Percentiles rank a stretch among this genome's conserved stretches.
These are phyloP conservation scores for Pythium rishiriense DNA, from an alignment of 352 stramenopile genomes.

Conservation along the genomic window DNA sequence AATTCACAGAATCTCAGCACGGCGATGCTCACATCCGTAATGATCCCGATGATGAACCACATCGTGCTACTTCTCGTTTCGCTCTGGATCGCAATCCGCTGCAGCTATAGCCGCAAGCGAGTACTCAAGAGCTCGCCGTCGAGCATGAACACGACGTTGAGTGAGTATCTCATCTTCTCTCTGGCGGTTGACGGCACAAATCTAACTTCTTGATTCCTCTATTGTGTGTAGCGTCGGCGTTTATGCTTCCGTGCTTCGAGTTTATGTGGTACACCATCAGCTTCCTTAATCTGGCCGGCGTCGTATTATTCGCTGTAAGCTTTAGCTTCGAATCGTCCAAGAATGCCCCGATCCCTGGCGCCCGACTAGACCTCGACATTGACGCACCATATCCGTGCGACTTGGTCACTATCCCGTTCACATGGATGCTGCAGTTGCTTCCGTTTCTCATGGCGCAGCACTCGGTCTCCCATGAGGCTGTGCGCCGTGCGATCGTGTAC, in stretches of 20 bases:
- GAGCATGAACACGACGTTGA: conserved; percentile 72
- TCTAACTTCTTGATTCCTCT: conserved; percentile 3
- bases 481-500: conserved; percentile 69
- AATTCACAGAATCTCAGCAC: conserved; percentile 36
- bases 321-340: conserved; percentile 25
- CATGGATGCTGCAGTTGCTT: conserved; percentile 78
- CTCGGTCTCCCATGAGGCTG: conserved; percentile 74
- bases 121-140: conserved; percentile 58
- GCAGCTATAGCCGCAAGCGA: conserved; percentile 72
- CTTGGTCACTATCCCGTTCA: conserved; percentile 50
- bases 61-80: conserved; percentile 69
- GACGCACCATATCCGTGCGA: conserved; percentile 54
- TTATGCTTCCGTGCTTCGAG: conserved; percentile 89
- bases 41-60: conserved; percentile 69
- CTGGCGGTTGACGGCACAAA: background rate
- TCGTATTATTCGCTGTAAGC: conserved; percentile 56
- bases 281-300: conserved; percentile 45
- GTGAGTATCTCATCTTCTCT: conserved; percentile 40
- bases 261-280: conserved; percentile 84
- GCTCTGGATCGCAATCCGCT: conserved; percentile 71
- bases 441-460: conserved; percentile 87
- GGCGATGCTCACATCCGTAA: conserved; percentile 41
- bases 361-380: conserved; percentile 20
- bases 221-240: conserved; percentile 54
- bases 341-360: background rate